phyloP scores from a whole-genome alignment of 371 early-diverging fungal species.

The Mucor saturninus region DNA sequence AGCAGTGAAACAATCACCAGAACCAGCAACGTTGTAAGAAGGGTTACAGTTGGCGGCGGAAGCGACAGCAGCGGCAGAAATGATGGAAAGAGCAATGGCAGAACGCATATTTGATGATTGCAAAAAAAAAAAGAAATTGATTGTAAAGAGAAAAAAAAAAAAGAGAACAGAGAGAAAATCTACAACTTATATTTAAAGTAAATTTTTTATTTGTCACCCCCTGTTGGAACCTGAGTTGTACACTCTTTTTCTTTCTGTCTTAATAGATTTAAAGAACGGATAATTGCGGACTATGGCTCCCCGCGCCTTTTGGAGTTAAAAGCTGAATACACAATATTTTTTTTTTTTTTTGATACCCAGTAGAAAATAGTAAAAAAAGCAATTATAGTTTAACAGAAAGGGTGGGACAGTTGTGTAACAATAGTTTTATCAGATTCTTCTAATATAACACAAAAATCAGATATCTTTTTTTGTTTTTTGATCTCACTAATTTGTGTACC shows the following conservation, averaged over 20 bases:
- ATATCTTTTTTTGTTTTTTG: neutral
- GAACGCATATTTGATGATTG: conserved; percentile 18
- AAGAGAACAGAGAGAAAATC: neutral
- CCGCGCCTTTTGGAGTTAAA: too few relatives aligned
- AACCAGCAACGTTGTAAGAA: conserved; percentile 32
- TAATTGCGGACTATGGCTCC: too few relatives aligned
- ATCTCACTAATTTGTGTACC: neutral
- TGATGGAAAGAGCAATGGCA: conserved; percentile 13
- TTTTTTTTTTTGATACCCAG: neutral
- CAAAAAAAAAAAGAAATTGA: neutral
- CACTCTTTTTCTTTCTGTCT: conserved; percentile 2
- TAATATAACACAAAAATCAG: conserved; percentile 1
- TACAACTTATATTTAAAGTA: conserved; percentile 5
- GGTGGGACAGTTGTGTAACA: neutral
- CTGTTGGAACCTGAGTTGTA: conserved; percentile 1
- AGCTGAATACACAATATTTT: too few relatives aligned
- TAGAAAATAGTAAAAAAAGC: neutral
- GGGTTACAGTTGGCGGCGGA: conserved; percentile 42
- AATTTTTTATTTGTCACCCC: neutral
- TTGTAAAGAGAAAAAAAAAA: conserved; percentile 1
- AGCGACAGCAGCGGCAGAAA: conserved; percentile 21
- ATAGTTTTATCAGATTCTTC: conserved; percentile 19
- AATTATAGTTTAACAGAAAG: neutral
- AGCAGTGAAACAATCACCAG: conserved; percentile 34
- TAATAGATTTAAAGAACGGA: neutral